phyloP scores from a whole-genome alignment of 176 grass and related monocot genomes.

The Lolium perenne region DNA sequence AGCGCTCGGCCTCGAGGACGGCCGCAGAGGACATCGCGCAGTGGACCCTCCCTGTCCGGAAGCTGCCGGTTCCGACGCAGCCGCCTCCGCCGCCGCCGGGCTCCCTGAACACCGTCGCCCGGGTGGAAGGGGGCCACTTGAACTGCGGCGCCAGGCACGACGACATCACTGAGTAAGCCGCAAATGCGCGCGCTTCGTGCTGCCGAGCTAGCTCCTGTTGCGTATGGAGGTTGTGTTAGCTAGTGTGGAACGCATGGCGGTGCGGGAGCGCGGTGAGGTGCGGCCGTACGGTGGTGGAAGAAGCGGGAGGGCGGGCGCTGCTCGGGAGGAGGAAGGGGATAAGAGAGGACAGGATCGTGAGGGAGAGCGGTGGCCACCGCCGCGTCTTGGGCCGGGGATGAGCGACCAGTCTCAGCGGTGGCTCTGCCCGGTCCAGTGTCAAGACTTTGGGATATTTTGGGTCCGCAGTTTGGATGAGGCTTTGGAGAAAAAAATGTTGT shows the following conservation, averaged over 20 bases:
- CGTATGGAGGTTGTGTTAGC: not conserved
- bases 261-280: conserved; percentile 24
- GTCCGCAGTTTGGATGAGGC: not conserved
- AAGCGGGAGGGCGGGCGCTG: conserved; percentile 32
- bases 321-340: conserved; percentile 33
- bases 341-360: conserved; percentile 43
- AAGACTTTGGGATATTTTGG: not conserved
- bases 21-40: conserved; percentile 27
- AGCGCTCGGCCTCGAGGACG: conserved; percentile 27
- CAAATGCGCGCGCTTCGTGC: conserved; percentile 39
- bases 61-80: not conserved
- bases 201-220: not conserved
- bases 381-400: not conserved
- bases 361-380: conserved; percentile 42
- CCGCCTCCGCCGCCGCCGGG: conserved; percentile 25
- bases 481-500: not conserved
- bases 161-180: conserved; percentile 23
- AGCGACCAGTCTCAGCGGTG: not conserved
- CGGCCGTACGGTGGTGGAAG: conserved; percentile 10
- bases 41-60: conserved; percentile 35
- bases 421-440: not conserved
- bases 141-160: conserved; percentile 64
- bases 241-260: conserved; percentile 33
- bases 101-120: conserved; percentile 41
- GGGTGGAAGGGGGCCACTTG: conserved; percentile 52